A percentile compares a stretch with the other conserved stretches of the same genome.
Evolutionary conservation across 176 grass and related monocot species (phyloP).

Genomic region (Aegilops longissima): DNA sequence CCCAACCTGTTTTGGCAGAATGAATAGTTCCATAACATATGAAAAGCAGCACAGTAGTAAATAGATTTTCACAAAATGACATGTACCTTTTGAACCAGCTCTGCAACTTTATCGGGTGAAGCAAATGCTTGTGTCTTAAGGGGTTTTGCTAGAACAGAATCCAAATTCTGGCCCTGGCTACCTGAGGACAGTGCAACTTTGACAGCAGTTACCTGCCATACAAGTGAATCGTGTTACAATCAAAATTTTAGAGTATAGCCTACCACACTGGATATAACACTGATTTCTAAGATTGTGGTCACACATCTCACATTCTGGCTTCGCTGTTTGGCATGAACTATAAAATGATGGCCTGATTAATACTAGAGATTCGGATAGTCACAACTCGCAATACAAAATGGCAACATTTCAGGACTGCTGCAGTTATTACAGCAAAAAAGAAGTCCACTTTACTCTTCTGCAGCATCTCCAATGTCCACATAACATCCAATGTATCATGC

Average conservation of each 20-base stretch:
- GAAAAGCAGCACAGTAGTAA: neutral
- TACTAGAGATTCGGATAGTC: neutral
- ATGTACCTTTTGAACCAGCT: constrained; percentile 89
- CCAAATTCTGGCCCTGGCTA: constrained; percentile 80
- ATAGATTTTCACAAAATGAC: constrained; percentile 1
- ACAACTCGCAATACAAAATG: neutral
- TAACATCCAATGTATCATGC: neutral
- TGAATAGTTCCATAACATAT: neutral
- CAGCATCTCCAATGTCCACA: neutral
- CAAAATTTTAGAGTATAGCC: constrained; percentile 26
- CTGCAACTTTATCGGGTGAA: constrained; percentile 89
- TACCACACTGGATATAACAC: neutral
- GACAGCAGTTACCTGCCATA: constrained; percentile 78
- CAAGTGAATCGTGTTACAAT: constrained; percentile 15
- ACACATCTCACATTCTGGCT: neutral
- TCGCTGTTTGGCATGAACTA: constrained; percentile 3
- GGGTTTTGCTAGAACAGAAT: constrained; percentile 89
- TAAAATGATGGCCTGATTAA: constrained; percentile 2
- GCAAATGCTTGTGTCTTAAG: constrained; percentile 96
- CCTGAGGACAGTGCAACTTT: constrained; percentile 85
- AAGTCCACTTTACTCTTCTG: constrained; percentile 13
- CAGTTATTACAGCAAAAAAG: neutral
- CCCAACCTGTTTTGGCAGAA: constrained; percentile 48
- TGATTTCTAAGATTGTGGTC: neutral
- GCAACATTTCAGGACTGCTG: neutral